Evolutionary conservation across 2,329 filamentous ascomycete genomes (phyloP).

Genomic region (Aschersonia sp.): DNA sequence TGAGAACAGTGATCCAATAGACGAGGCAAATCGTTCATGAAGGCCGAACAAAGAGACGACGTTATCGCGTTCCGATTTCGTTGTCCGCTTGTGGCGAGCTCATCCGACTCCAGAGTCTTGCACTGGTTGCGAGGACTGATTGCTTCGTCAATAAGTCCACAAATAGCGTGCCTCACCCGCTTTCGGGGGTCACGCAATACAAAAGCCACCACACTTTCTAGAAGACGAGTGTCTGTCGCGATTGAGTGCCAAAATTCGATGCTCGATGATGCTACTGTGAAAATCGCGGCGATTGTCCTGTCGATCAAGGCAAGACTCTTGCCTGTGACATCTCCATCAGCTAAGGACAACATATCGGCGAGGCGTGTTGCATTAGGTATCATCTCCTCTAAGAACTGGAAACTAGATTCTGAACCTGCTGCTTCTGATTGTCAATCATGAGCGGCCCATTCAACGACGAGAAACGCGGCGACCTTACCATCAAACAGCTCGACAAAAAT

Average conservation of each 20-base stretch:
- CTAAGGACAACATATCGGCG: conserved; percentile 12
- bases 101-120: neutral
- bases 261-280: conserved; percentile 14
- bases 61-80: conserved; percentile 4
- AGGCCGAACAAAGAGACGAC: conserved; percentile 16
- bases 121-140: conserved; percentile 6
- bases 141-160: conserved; percentile 18
- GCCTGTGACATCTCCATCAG: conserved; percentile 10
- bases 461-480: conserved; percentile 7
- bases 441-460: neutral
- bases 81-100: neutral
- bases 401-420: neutral
- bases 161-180: conserved; percentile 14
- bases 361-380: conserved; percentile 6
- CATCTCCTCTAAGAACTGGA: conserved; percentile 3
- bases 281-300: conserved; percentile 12
- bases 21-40: conserved; percentile 18
- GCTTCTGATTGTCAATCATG: neutral
- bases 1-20: conserved; percentile 15
- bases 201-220: conserved; percentile 9
- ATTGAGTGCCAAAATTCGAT: conserved; percentile 15
- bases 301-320: conserved; percentile 11
- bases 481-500: conserved; percentile 13
- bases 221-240: conserved; percentile 9
- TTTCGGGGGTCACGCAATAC: conserved; percentile 14